These are phyloP conservation scores for Russula dissimulans DNA, from an alignment of 768 basidiomycete genomes.

Conservation along the genomic window DNA sequence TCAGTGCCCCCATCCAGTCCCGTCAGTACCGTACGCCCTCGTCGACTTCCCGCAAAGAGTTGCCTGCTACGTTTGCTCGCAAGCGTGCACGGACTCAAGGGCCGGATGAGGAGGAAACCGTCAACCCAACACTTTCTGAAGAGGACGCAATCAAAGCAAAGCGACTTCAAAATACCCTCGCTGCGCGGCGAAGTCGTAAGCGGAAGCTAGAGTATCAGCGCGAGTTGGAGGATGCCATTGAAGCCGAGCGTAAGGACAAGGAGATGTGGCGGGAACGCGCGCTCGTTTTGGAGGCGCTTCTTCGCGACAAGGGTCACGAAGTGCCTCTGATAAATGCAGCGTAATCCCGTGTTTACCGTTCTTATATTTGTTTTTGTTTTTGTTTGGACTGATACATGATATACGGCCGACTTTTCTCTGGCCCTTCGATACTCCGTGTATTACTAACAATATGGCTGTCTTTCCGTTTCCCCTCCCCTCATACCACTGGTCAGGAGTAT, in stretches of 20 bases:
- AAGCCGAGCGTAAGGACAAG: conserved; percentile 44
- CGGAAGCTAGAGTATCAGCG: conserved; percentile 64
- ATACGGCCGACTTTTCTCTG: conserved; percentile 19
- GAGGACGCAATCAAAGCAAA: conserved; percentile 68
- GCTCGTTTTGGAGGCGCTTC: conserved; percentile 37
- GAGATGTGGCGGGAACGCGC: conserved; percentile 58
- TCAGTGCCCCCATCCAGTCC: conserved; percentile 72
- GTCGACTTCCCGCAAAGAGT: conserved; percentile 65
- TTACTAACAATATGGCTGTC: not conserved
- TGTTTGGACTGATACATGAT: conserved; percentile 15
- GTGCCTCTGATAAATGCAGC: conserved; percentile 40
- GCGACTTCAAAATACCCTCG: conserved; percentile 76
- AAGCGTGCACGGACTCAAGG: conserved; percentile 45
- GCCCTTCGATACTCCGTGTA: conserved; percentile 39
- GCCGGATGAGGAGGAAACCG: conserved; percentile 41
- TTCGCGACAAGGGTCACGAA: conserved; percentile 47
- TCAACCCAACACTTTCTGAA: conserved; percentile 39
- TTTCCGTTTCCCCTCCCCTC: conserved; percentile 20
- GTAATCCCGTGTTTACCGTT: conserved; percentile 15
- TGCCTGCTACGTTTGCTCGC: conserved; percentile 62
- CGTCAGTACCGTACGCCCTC: conserved; percentile 70
- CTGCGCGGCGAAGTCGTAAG: conserved; percentile 70
- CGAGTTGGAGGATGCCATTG: conserved; percentile 49
- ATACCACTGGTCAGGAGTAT: conserved; percentile 43
- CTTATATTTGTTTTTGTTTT: not conserved